Evolutionary conservation across 495 filamentous ascomycete genomes (phyloP), one percentile per base, ranked within the genome.

Genomic region (Podospora pseudoanserina): DNA sequence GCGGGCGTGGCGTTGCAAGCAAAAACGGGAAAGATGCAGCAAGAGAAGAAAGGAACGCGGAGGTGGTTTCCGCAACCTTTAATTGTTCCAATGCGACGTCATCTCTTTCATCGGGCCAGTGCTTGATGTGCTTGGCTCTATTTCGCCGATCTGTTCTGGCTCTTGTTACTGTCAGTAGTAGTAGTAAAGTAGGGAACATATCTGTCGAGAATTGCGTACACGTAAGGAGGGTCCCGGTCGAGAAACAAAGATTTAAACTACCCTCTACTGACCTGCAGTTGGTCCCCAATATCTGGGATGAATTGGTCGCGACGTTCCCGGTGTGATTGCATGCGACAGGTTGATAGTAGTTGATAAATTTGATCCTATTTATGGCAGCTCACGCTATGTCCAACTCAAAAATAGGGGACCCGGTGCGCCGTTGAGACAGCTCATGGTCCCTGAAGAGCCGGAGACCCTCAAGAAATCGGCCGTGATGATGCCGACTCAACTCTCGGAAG

Each of bases 311-410:
- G 55, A 58, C 55, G 55, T 58, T 58, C 13, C 55, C n/a, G 55
- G 55, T 58, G n/a, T 58, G 55, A 19, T 58, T 58, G 55, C 55
- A 58, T 58, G 55, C 55, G 55, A 58, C 55, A 26, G n/a, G 23
- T 58, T 58, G 39, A 49, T 49, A 49, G 39, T 49, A 49, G 2
- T 49, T 49, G 39, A 18, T 49, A 49, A 49, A 49, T 58, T 26
- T 58, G 55, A 58, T 58, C 55, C 55, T 58, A 58, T 58, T 58
- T 58, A 58, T 58, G 55, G 55, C 39, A 49, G 39, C 39, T 6
- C 39, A 49, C 39, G 39, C 39, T 49, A 49, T 49, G 39, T 49
- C 7, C 39, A 49, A 16, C 39, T 49, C 39, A 49, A 49, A 49
- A 49, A 49, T 49, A 49, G 39, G 39, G 39, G 39, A 49, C 39